A percentile compares a stretch with the other conserved stretches of the same genome.
phyloP scores from a whole-genome alignment of 2,329 filamentous ascomycete species.

The Hypoxylon sp. region DNA sequence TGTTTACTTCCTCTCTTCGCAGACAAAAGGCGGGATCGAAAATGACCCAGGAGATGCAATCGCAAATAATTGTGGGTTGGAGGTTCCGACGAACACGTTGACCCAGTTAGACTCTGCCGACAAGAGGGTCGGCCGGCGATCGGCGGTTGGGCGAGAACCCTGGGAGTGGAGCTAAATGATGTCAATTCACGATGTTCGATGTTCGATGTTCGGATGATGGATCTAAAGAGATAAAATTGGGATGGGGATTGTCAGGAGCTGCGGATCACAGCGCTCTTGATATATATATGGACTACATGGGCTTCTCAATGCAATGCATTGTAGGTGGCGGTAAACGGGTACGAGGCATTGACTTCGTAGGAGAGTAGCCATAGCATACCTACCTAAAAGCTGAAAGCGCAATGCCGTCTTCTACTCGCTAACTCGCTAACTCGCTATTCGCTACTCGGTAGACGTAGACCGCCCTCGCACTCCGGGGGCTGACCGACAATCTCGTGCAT shows the following conservation, averaged over 20 bases:
- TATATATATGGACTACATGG: conserved; percentile 20
- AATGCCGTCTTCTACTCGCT: conserved; percentile 24
- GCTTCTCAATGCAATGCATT: conserved; percentile 6
- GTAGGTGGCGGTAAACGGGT: conserved; percentile 10
- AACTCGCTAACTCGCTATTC: conserved; percentile 27
- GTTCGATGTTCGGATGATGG: conserved; percentile 5
- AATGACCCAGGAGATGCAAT: conserved; percentile 21
- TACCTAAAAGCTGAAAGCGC: conserved; percentile 37
- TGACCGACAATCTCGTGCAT: conserved; percentile 41
- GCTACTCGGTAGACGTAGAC: conserved; percentile 25
- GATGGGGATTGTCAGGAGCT: background rate
- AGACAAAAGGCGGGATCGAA: conserved; percentile 14
- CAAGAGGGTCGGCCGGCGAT: conserved; percentile 34
- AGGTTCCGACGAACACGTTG: conserved; percentile 34
- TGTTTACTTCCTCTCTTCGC: conserved; percentile 12
- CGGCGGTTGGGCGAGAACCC: conserved; percentile 40
- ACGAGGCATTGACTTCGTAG: conserved; percentile 15
- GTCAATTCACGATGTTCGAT: conserved; percentile 44
- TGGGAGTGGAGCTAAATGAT: conserved; percentile 49
- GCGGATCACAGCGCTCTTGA: background rate
- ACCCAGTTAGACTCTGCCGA: conserved; percentile 36
- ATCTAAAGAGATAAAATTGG: conserved; percentile 9
- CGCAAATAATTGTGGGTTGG: conserved; percentile 37
- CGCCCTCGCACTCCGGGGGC: conserved; percentile 27
- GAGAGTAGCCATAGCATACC: conserved; percentile 34